phyloP scores from a whole-genome alignment of 2,329 filamentous ascomycete genomes.

The Exophiala bonariae region DNA sequence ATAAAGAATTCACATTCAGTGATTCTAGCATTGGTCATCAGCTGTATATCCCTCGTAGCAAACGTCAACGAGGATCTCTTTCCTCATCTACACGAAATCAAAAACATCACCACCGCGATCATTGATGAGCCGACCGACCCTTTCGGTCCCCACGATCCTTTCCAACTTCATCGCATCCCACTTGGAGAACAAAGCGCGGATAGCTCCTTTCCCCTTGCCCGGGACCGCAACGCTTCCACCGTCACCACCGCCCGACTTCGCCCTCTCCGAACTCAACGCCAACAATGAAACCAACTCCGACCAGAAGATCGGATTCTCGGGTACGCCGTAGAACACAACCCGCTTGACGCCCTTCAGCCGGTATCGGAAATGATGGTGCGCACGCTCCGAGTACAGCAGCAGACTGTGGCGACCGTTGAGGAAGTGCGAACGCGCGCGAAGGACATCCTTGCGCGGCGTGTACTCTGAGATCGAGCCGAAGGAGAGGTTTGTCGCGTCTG shows the following conservation, averaged over 20 bases:
- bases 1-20: not conserved
- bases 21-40: not conserved
- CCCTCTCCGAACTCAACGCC: conserved; percentile 55
- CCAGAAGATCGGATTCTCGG: conserved; percentile 71
- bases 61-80: too few relatives aligned
- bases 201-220: conserved; percentile 50
- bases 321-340: conserved; percentile 86
- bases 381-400: conserved; percentile 86
- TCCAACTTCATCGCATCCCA: conserved; percentile 90
- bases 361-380: conserved; percentile 96
- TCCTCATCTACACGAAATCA: conserved; percentile 77
- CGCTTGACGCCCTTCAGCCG: conserved; percentile 76
- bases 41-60: too few relatives aligned
- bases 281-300: conserved; percentile 44
- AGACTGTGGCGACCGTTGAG: conserved; percentile 77
- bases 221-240: conserved; percentile 53
- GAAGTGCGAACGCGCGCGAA: conserved; percentile 85
- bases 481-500: conserved; percentile 56
- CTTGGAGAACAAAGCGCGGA: conserved; percentile 71
- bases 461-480: conserved; percentile 92
- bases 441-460: conserved; percentile 72
- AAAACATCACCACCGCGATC: conserved; percentile 85
- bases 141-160: conserved; percentile 77
- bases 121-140: conserved; percentile 79
- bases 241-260: conserved; percentile 46